Conservation (phyloP, 257 asterid genomes). For the Rauvolfia tetraphylla region DNA sequence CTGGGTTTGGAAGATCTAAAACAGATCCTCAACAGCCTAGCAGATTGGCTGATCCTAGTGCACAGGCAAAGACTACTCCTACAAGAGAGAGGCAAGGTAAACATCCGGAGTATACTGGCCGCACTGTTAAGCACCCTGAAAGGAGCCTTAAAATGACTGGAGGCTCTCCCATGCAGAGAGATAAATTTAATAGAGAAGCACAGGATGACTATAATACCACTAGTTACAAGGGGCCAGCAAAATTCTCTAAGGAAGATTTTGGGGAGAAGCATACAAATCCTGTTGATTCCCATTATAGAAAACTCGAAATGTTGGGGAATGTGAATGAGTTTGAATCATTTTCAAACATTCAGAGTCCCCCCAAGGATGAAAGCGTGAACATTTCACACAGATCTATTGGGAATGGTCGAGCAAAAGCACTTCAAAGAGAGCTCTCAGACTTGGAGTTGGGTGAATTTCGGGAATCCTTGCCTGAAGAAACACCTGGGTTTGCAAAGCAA, state of each 20-base stretch:
- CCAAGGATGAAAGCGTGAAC: conserved; percentile 44
- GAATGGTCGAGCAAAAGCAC: conserved; percentile 53
- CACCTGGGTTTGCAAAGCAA: conserved; percentile 42
- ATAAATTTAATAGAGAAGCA: conserved; percentile 31
- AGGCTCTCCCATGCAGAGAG: conserved; percentile 40
- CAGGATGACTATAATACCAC: conserved; percentile 34
- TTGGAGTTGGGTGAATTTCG: conserved; percentile 94
- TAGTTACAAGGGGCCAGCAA: conserved; percentile 39
- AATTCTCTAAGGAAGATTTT: conserved; percentile 36
- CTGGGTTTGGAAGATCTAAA: conserved; percentile 39
- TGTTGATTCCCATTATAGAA: conserved; percentile 35
- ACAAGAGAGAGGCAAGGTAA: conserved; percentile 53
- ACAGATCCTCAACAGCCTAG: conserved; percentile 52
- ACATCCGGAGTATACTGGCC: conserved; percentile 42
- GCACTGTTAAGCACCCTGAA: conserved; percentile 44
- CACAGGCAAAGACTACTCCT: conserved; percentile 33
- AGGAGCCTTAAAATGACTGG: conserved; percentile 44
- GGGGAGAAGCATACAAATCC: conserved; percentile 41
- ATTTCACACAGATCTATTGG: conserved; percentile 37
- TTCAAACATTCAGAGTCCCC: conserved; percentile 39
- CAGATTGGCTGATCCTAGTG: conserved; percentile 43
- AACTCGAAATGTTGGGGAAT: conserved; percentile 41
- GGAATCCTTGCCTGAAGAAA: conserved; percentile 61
- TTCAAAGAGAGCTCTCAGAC: conserved; percentile 75
- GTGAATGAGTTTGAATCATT: conserved; percentile 38